Evolutionary conservation across 2,329 filamentous ascomycete genomes (phyloP).

Genomic region (Fusarium brachygibbosum): DNA sequence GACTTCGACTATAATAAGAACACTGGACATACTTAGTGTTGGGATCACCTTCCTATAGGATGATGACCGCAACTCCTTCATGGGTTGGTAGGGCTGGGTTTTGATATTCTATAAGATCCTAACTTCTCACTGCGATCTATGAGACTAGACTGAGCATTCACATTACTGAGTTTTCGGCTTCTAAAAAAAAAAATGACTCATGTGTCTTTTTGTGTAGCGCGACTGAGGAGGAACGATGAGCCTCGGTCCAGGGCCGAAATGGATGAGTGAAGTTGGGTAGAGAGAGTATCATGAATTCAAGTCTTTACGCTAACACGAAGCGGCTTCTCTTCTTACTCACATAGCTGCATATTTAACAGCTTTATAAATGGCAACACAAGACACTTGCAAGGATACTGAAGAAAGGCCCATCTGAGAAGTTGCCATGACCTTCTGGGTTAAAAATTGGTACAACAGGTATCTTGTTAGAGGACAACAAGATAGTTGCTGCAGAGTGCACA

Average conservation of each 20-base stretch:
- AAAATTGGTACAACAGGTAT: not conserved
- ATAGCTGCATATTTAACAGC: not conserved
- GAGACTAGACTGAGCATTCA: not conserved
- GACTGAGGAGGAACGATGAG: not conserved
- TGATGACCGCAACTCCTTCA: not conserved
- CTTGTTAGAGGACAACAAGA: not conserved
- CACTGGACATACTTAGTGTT: too few relatives aligned
- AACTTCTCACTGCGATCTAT: not conserved
- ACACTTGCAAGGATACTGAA: too few relatives aligned
- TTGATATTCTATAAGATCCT: not conserved
- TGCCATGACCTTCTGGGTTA: not conserved
- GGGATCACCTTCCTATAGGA: not conserved
- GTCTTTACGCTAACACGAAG: not conserved
- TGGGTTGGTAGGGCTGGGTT: not conserved
- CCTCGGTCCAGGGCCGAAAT: too few relatives aligned
- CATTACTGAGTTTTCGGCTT: too few relatives aligned
- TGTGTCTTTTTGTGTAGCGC: not conserved
- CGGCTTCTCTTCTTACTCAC: not conserved
- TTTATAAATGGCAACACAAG: not conserved
- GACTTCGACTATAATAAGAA: too few relatives aligned
- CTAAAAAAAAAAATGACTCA: not conserved
- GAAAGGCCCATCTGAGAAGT: not conserved
- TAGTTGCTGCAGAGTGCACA: not conserved
- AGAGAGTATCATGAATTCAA: not conserved
- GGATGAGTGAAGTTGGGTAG: not conserved